Evolutionary conservation across 116 monocot genomes (phyloP).

Genomic region (Trichopus zeylanicus): DNA sequence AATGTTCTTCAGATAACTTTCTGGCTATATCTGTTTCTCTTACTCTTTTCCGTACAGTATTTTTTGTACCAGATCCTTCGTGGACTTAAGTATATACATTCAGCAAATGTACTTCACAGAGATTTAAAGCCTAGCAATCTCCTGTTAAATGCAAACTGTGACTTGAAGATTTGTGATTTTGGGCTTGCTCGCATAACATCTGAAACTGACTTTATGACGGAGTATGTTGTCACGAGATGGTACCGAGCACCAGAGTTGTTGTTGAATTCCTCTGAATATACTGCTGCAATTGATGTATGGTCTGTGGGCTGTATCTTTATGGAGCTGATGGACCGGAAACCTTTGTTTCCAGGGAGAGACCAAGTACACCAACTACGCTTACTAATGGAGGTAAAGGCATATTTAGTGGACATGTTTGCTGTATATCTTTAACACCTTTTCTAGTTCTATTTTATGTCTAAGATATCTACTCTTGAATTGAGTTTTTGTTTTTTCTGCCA

Average conservation of each 20-base stretch:
- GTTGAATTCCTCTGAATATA: constrained; percentile 68
- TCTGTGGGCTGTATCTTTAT: constrained; percentile 81
- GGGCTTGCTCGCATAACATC: constrained; percentile 70
- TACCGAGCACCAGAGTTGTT: constrained; percentile 72
- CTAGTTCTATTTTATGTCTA: neutral
- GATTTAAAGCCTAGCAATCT: constrained; percentile 83
- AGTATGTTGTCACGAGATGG: constrained; percentile 79
- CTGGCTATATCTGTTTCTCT: neutral
- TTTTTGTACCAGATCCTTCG: constrained; percentile 76
- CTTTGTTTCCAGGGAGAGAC: constrained; percentile 73
- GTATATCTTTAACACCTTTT: neutral
- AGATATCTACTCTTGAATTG: too few species aligned
- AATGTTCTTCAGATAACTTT: neutral
- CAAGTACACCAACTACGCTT: constrained; percentile 71
- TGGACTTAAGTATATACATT: constrained; percentile 78
- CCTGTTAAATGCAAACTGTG: constrained; percentile 70
- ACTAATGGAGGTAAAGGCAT: constrained; percentile 51
- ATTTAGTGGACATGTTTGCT: neutral
- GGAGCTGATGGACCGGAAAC: constrained; percentile 74
- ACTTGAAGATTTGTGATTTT: constrained; percentile 77
- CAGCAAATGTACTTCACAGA: constrained; percentile 75
- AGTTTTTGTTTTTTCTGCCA: too few species aligned
- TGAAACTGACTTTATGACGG: constrained; percentile 75
- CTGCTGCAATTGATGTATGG: constrained; percentile 75
- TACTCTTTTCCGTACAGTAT: constrained; percentile 41